Conservation (phyloP, 441 rosid genomes). For the Adansonia madagascariensis region DNA sequence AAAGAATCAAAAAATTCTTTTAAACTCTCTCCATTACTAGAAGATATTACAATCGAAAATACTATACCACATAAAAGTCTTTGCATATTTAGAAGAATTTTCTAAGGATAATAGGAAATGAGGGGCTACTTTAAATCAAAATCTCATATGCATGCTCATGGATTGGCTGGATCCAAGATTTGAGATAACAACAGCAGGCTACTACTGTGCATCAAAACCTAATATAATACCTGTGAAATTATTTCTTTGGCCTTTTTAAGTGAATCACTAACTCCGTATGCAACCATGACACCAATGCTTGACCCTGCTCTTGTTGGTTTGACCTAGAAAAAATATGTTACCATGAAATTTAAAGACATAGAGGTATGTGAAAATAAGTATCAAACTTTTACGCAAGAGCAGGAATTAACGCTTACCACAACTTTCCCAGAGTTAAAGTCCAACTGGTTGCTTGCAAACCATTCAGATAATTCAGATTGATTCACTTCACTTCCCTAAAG, state of each 20-base stretch:
- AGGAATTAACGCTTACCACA: slow-evolving; percentile 63
- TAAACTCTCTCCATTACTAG: not conserved
- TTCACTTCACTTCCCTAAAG: slow-evolving; percentile 59
- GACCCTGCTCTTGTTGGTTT: slow-evolving; percentile 95
- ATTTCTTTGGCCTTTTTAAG: slow-evolving; percentile 69
- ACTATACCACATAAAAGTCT: not conserved
- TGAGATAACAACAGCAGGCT: not conserved
- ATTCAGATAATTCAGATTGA: slow-evolving; percentile 56
- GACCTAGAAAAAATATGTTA: slow-evolving; percentile 56
- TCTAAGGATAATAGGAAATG: not conserved
- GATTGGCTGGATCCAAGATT: slow-evolving; percentile 17
- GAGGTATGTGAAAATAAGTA: slow-evolving; percentile 23
- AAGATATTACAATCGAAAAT: not conserved
- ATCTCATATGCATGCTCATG: not conserved
- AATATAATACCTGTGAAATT: slow-evolving; percentile 64
- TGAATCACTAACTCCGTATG: slow-evolving; percentile 82
- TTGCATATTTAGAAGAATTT: not conserved
- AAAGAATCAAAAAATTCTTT: not conserved
- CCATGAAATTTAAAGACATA: slow-evolving; percentile 25
- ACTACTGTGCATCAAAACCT: slow-evolving; percentile 3
- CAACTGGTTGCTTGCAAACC: slow-evolving; percentile 77
- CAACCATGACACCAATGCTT: slow-evolving; percentile 94
- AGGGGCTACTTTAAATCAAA: not conserved
- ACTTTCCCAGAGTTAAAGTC: slow-evolving; percentile 76
- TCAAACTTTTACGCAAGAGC: slow-evolving; percentile 21